Evolutionary conservation across 306 rosid species (phyloP).

Genomic region (Trichosanthes cucumerina): DNA sequence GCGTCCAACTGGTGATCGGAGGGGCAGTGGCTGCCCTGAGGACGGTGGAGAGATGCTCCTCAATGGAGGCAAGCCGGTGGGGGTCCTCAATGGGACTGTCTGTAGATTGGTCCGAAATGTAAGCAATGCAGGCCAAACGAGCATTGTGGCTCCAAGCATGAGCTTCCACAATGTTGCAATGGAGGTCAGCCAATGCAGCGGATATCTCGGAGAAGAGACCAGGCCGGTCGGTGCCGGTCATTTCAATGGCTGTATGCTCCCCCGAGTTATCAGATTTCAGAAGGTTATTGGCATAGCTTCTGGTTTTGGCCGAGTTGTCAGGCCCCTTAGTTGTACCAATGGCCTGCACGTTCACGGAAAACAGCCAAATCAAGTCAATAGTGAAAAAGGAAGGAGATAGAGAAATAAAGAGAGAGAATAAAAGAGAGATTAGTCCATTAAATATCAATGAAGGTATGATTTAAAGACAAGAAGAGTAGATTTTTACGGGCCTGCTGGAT

Average conservation of each 20-base stretch:
- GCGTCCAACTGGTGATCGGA: slow-evolving; percentile 5
- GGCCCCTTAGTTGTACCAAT: slow-evolving; percentile 34
- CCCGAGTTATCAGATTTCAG: slow-evolving; percentile 8
- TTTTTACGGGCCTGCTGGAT: slow-evolving; percentile 31
- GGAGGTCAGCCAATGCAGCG: slow-evolving; percentile 46
- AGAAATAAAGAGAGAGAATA: not conserved
- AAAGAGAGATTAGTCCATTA: not conserved
- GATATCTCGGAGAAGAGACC: slow-evolving; percentile 61
- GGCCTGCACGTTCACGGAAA: slow-evolving; percentile 17
- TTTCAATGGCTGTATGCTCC: slow-evolving; percentile 44
- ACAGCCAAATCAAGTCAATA: not conserved
- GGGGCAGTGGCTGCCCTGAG: slow-evolving; percentile 26
- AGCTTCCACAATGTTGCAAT: slow-evolving; percentile 51
- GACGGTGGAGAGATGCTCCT: slow-evolving; percentile 45
- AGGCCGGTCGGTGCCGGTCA: slow-evolving; percentile 47
- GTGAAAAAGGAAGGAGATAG: not conserved
- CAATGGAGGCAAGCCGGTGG: slow-evolving; percentile 30
- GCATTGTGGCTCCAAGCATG: slow-evolving; percentile 73
- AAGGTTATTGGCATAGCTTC: slow-evolving; percentile 15
- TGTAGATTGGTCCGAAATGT: slow-evolving; percentile 52
- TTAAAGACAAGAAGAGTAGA: not conserved
- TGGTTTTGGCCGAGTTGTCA: slow-evolving; percentile 17
- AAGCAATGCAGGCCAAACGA: slow-evolving; percentile 47
- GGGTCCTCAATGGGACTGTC: slow-evolving; percentile 41
- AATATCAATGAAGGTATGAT: not conserved